A percentile compares a stretch with the other conserved stretches of the same genome.
Evolutionary conservation across 2,329 filamentous ascomycete genomes (phyloP).

Genomic region (Hymenoscyphus repandus): DNA sequence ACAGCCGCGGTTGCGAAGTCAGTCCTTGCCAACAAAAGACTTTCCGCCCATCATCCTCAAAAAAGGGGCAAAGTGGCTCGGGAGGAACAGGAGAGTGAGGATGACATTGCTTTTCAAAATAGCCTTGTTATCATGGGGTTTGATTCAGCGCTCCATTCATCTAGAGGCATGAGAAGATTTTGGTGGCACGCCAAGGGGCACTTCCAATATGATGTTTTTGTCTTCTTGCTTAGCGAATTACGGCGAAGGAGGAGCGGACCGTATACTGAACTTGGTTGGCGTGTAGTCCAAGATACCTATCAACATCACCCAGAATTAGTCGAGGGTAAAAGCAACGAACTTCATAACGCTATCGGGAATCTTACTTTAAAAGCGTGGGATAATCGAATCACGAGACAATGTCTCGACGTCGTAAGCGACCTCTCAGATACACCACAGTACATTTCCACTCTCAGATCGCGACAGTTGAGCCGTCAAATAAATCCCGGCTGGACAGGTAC

Average conservation of each 20-base stretch:
- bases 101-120: background rate
- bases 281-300: background rate
- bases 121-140: background rate
- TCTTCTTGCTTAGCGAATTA: background rate
- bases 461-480: background rate
- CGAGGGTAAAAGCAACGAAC: background rate
- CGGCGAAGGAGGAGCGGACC: background rate
- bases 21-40: background rate
- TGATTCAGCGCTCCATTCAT: background rate
- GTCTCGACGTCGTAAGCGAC: background rate
- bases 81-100: background rate
- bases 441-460: background rate
- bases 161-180: background rate
- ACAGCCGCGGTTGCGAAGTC: background rate
- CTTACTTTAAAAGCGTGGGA: background rate
- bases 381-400: background rate
- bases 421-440: background rate
- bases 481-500: too few species aligned
- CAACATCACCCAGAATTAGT: background rate
- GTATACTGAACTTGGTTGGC: background rate
- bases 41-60: background rate
- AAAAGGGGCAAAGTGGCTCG: background rate
- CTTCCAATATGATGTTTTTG: slow-evolving; percentile 2
- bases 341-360: background rate
- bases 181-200: background rate